Conservation (phyloP, 306 rosid genomes). For the Trichosanthes truncata region DNA sequence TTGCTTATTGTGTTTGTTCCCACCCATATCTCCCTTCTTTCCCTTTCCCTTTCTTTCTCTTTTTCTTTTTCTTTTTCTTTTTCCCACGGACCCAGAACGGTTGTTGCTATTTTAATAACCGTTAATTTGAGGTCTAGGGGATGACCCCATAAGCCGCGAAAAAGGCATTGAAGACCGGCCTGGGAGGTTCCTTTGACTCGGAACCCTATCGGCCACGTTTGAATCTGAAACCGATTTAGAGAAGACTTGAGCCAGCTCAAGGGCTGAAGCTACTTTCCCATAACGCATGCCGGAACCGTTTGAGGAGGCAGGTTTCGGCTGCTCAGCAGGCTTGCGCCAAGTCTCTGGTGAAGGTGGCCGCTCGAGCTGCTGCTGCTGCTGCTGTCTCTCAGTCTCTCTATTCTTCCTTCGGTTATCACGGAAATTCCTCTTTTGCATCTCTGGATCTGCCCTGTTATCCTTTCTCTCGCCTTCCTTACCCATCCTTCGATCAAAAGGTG, state of each 20-base stretch:
- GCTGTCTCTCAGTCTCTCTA: conserved; percentile 53
- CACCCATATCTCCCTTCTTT: not conserved
- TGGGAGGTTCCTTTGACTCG: conserved; percentile 44
- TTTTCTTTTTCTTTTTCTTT: not conserved
- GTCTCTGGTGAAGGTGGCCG: conserved; percentile 86
- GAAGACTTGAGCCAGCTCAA: conserved; percentile 92
- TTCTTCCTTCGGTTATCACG: conserved; percentile 43
- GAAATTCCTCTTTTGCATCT: conserved; percentile 66
- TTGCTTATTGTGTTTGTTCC: not conserved
- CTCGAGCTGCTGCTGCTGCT: conserved; percentile 35
- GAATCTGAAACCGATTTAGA: conserved; percentile 83
- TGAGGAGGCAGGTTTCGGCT: conserved; percentile 34
- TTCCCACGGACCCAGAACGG: not conserved
- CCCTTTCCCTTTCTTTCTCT: not conserved
- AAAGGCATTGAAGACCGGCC: conserved; percentile 63
- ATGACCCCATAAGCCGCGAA: conserved; percentile 74
- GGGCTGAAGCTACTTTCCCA: conserved; percentile 78
- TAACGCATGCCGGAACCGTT: conserved; percentile 33
- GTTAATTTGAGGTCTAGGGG: conserved; percentile 81
- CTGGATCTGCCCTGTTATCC: conserved; percentile 51
- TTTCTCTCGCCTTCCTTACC: conserved; percentile 54
- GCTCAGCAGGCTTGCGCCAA: conserved; percentile 87
- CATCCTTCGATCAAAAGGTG: conserved; percentile 43
- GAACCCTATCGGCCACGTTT: conserved; percentile 31
- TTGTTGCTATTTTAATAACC: conserved; percentile 43